phyloP scores from a whole-genome alignment of 2,329 filamentous ascomycete genomes.

The Sclerotinia spermophila region DNA sequence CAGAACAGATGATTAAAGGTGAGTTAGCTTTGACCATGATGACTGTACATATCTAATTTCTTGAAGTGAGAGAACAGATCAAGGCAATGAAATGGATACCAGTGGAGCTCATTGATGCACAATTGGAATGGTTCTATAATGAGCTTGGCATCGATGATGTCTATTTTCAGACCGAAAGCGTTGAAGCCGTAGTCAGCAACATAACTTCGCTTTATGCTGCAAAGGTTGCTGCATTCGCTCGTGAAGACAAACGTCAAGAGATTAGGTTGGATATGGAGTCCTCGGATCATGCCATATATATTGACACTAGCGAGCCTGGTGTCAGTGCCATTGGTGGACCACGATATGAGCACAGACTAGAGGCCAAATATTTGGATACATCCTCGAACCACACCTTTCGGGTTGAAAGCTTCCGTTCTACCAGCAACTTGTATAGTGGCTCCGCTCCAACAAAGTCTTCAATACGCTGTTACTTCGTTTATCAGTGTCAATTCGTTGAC shows the following conservation, averaged over 20 bases:
- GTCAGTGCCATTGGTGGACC: slow-evolving; percentile 72
- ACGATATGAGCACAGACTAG: slow-evolving; percentile 89
- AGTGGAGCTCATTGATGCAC: slow-evolving; percentile 72
- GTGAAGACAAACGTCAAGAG: slow-evolving; percentile 90
- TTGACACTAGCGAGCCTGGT: slow-evolving; percentile 92
- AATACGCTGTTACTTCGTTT: slow-evolving; percentile 96
- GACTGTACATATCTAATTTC: slow-evolving; percentile 20
- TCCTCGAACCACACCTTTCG: slow-evolving; percentile 71
- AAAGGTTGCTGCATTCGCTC: slow-evolving; percentile 89
- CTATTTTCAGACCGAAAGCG: slow-evolving; percentile 89
- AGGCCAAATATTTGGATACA: slow-evolving; percentile 90
- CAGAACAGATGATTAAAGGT: slow-evolving; percentile 57
- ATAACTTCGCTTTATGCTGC: slow-evolving; percentile 96
- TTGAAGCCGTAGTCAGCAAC: slow-evolving; percentile 84
- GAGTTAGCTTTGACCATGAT: slow-evolving; percentile 18
- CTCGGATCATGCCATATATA: slow-evolving; percentile 92
- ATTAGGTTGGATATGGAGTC: slow-evolving; percentile 96
- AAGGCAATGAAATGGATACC: slow-evolving; percentile 70
- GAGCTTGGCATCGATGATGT: slow-evolving; percentile 97
- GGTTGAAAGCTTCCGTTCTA: slow-evolving; percentile 95
- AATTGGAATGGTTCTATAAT: slow-evolving; percentile 96
- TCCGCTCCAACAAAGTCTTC: slow-evolving; percentile 67
- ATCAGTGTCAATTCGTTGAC: slow-evolving; percentile 88
- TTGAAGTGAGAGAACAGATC: slow-evolving; percentile 69
- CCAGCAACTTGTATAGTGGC: slow-evolving; percentile 66